Conservation (phyloP, 2,329 filamentous ascomycete species). For the Coleophoma cylindrospora region DNA sequence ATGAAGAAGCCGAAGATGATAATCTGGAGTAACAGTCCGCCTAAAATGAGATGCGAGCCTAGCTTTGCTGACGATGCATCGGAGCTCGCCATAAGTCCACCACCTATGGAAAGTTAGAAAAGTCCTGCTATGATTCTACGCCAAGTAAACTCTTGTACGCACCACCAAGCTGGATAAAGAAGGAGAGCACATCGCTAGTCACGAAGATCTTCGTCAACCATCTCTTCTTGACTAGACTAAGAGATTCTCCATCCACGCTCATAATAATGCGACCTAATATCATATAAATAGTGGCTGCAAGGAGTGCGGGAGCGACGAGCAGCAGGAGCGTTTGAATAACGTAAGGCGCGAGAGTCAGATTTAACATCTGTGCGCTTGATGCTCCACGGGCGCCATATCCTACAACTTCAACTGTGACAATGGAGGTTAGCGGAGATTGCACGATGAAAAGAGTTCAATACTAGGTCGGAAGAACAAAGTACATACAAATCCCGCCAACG, state of each 20-base stretch:
- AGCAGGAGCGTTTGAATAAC: slow-evolving; percentile 27
- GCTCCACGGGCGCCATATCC: slow-evolving; percentile 24
- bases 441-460: not conserved
- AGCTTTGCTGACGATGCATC: slow-evolving; percentile 8
- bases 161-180: slow-evolving; percentile 33
- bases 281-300: slow-evolving; percentile 32
- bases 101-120: not conserved
- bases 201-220: slow-evolving; percentile 41
- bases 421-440: not conserved
- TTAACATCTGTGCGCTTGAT: slow-evolving; percentile 7
- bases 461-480: not conserved
- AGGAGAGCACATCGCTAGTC: slow-evolving; percentile 34
- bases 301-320: slow-evolving; percentile 30
- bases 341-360: slow-evolving; percentile 19
- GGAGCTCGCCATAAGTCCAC: slow-evolving; percentile 15
- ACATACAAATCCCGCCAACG: slow-evolving; percentile 38
- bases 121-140: no score
- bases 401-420: slow-evolving; percentile 27
- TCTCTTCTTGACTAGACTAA: slow-evolving; percentile 29
- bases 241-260: slow-evolving; percentile 26
- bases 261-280: slow-evolving; percentile 27
- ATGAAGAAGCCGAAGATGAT: slow-evolving; percentile 43
- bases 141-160: not conserved
- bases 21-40: slow-evolving; percentile 42
- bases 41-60: slow-evolving; percentile 37